These are phyloP conservation scores for Barnettozyma botsteinii DNA, from an alignment of 805 yeast species.

Conservation along the genomic window DNA sequence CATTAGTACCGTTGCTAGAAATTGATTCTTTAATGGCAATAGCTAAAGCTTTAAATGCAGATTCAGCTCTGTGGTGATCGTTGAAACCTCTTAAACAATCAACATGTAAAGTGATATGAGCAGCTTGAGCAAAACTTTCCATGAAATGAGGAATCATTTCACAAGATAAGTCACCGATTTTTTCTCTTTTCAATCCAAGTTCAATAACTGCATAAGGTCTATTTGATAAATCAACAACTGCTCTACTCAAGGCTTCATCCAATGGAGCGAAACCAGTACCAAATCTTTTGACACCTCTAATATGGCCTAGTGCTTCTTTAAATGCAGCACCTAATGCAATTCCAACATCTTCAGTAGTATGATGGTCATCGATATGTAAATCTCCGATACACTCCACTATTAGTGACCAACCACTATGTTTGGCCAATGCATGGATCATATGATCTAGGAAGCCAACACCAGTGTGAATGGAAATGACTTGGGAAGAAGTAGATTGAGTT, in stretches of 20 bases:
- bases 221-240: slow-evolving; percentile 92
- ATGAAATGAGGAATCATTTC: slow-evolving; percentile 98
- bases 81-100: slow-evolving; percentile 91
- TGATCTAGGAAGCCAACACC: slow-evolving; percentile 96
- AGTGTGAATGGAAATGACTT: slow-evolving; percentile 73
- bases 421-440: slow-evolving; percentile 95
- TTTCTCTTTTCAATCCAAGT: slow-evolving; percentile 85
- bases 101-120: slow-evolving; percentile 86
- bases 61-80: slow-evolving; percentile 94
- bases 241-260: slow-evolving; percentile 92
- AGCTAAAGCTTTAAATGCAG: slow-evolving; percentile 95
- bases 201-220: slow-evolving; percentile 91
- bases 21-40: slow-evolving; percentile 85
- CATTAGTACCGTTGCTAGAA: slow-evolving; percentile 76
- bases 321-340: slow-evolving; percentile 88
- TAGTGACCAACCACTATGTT: slow-evolving; percentile 95
- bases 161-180: slow-evolving; percentile 83
- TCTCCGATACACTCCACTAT: slow-evolving; percentile 90
- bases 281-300: slow-evolving; percentile 86
- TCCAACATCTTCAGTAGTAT: slow-evolving; percentile 92
- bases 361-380: slow-evolving; percentile 94
- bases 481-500: slow-evolving; percentile 61
- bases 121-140: slow-evolving; percentile 90
- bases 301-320: slow-evolving; percentile 82
- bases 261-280: slow-evolving; percentile 93